phyloP scores from a whole-genome alignment of 192 early-diverging fungal species.

The Backusella circina region DNA sequence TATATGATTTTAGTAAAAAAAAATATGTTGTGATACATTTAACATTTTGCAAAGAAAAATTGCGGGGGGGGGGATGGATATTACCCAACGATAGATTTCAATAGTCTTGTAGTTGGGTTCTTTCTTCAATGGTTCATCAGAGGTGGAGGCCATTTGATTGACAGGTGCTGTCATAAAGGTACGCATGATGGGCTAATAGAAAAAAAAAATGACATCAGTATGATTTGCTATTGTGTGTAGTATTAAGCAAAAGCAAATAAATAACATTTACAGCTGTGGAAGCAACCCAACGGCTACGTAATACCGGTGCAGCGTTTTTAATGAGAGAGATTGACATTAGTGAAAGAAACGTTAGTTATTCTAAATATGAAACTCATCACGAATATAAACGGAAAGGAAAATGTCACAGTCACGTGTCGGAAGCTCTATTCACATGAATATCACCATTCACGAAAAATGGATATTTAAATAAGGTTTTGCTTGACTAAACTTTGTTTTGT shows the following conservation, averaged over 20 bases:
- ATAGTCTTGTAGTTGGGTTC: conserved; percentile 78
- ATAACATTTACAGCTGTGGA: not conserved
- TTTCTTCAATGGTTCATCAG: conserved; percentile 31
- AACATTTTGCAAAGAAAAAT: not conserved
- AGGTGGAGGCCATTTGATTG: not conserved
- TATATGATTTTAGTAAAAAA: no score
- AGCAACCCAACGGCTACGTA: not conserved
- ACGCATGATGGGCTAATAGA: not conserved
- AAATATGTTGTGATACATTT: not conserved
- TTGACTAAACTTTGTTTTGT: not conserved
- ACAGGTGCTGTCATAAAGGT: not conserved
- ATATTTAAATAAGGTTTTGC: no score
- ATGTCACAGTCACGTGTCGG: not conserved
- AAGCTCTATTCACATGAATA: not conserved
- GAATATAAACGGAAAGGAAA: not conserved
- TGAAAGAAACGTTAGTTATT: not conserved
- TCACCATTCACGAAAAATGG: not conserved
- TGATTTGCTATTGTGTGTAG: not conserved
- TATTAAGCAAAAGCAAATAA: not conserved
- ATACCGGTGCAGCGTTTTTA: not conserved
- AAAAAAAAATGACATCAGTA: not conserved
- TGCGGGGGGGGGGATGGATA: not conserved
- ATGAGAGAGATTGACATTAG: not conserved
- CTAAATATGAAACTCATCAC: not conserved
- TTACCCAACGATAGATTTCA: conserved; percentile 95